These are phyloP conservation scores for Beauveria medogensis DNA, from an alignment of 2,329 filamentous ascomycete species.

Conservation along the genomic window DNA sequence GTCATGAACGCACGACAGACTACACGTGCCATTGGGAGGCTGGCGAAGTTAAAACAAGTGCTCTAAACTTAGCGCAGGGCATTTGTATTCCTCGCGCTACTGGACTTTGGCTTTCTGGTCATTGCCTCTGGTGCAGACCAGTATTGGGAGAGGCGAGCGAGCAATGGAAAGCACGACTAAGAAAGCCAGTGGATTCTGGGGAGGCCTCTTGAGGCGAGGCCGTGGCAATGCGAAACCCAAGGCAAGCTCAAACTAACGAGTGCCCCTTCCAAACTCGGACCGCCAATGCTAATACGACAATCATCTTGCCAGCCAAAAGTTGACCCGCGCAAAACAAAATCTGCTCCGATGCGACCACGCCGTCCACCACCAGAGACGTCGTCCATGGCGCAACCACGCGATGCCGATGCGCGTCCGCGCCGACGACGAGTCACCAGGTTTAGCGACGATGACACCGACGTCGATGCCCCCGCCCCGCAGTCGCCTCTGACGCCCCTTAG, in stretches of 20 bases:
- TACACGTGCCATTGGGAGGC: background rate
- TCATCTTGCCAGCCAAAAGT: background rate
- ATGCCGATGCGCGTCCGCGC: background rate
- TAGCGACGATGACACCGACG: background rate
- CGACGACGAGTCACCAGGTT: background rate
- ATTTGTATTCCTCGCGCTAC: background rate
- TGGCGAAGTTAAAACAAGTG: background rate
- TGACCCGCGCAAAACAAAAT: background rate
- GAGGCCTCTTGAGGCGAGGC: slow-evolving; percentile 40
- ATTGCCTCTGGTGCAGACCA: background rate
- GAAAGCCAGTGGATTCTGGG: slow-evolving; percentile 40
- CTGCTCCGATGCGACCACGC: background rate
- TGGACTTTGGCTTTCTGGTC: background rate
- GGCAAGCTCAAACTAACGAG: slow-evolving; percentile 7
- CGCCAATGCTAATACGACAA: background rate
- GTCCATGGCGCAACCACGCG: background rate
- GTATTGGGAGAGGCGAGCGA: background rate
- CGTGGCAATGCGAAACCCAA: slow-evolving; percentile 29
- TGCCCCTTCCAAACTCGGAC: background rate
- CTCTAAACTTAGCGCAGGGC: background rate
- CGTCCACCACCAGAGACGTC: slow-evolving; percentile 3
- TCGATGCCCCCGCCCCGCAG: background rate
- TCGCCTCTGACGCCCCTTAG: slow-evolving; percentile 28
- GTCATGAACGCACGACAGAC: slow-evolving; percentile 1
- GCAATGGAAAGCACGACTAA: slow-evolving; percentile 22